phyloP scores from a whole-genome alignment of 257 asterid genomes.

The Lithospermum erythrorhizon region DNA sequence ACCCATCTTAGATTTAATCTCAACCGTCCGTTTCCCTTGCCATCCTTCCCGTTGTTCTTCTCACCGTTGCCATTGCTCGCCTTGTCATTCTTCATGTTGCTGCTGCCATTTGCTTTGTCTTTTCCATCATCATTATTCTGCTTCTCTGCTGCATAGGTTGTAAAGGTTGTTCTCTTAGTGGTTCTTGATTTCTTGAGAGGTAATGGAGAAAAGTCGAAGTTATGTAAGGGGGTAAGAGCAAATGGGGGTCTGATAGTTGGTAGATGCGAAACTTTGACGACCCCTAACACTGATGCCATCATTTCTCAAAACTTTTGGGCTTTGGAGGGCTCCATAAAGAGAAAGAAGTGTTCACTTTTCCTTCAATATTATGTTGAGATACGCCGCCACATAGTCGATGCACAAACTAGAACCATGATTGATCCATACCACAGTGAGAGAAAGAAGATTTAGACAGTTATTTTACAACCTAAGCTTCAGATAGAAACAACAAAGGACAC shows the following conservation, averaged over 20 bases:
- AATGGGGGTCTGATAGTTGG: conserved; percentile 11
- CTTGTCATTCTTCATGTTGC: background rate
- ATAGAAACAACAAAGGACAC: too few relatives aligned
- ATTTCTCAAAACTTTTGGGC: background rate
- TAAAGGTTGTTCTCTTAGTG: background rate
- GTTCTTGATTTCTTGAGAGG: background rate
- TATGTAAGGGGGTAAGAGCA: conserved; percentile 9
- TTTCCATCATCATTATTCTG: background rate
- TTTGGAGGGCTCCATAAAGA: background rate
- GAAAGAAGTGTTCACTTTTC: background rate
- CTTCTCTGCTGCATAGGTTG: conserved; percentile 5
- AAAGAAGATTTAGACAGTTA: too few relatives aligned
- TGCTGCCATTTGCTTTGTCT: conserved; percentile 7
- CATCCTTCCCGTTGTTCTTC: conserved; percentile 15
- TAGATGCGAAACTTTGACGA: conserved; percentile 11
- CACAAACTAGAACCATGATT: too few relatives aligned
- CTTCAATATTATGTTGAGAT: background rate
- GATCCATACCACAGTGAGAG: too few relatives aligned
- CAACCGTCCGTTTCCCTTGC: conserved; percentile 32
- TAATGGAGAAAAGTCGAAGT: conserved; percentile 12
- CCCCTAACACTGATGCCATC: conserved; percentile 26
- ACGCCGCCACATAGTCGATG: too few relatives aligned
- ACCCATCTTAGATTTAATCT: conserved; percentile 59
- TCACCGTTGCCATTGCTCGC: conserved; percentile 12
- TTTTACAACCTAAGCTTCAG: too few relatives aligned